These are phyloP conservation scores for Pisolithus marmoratus DNA, from an alignment of 768 basidiomycete species.

Conservation along the genomic window DNA sequence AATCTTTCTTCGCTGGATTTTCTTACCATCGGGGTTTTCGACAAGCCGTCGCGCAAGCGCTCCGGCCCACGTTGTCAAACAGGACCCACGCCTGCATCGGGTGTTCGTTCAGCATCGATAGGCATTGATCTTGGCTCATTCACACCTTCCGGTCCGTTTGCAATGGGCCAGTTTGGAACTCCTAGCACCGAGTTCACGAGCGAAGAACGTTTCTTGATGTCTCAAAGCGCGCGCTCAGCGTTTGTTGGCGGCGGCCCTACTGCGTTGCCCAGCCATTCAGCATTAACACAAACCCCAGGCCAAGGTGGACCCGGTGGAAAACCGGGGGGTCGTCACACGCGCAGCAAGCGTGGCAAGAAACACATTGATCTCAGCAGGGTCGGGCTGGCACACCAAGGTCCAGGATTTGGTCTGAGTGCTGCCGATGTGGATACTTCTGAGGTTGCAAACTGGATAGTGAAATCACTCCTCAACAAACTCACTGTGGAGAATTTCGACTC, in stretches of 20 bases:
- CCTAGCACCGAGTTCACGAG: slow-evolving; percentile 53
- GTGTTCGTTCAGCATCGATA: slow-evolving; percentile 43
- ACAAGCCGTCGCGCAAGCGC: slow-evolving; percentile 48
- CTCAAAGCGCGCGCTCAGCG: slow-evolving; percentile 44
- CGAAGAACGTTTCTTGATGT: slow-evolving; percentile 57
- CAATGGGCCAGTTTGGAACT: slow-evolving; percentile 69
- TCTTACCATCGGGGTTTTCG: slow-evolving; percentile 84
- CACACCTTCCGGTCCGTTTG: slow-evolving; percentile 31
- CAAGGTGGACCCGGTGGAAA: slow-evolving; percentile 49
- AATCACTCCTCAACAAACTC: slow-evolving; percentile 86
- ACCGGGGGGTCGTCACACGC: slow-evolving; percentile 51
- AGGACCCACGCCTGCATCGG: slow-evolving; percentile 34
- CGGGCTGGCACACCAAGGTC: slow-evolving; percentile 29
- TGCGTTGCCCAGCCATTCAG: slow-evolving; percentile 48
- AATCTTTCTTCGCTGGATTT: slow-evolving; percentile 82
- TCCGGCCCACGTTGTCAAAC: slow-evolving; percentile 48
- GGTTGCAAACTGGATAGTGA: slow-evolving; percentile 91
- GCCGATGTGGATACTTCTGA: slow-evolving; percentile 69
- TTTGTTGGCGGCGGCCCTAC: slow-evolving; percentile 48
- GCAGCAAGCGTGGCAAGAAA: slow-evolving; percentile 80
- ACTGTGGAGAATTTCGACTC: slow-evolving; percentile 96
- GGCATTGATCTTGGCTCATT: slow-evolving; percentile 40
- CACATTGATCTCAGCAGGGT: slow-evolving; percentile 53
- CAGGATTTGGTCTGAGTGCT: slow-evolving; percentile 25
- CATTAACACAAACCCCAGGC: slow-evolving; percentile 66